Base-by-base conservation (phyloP, 2,329 filamentous ascomycete genomes). In the Cryoendolithus antarcticus region DNA sequence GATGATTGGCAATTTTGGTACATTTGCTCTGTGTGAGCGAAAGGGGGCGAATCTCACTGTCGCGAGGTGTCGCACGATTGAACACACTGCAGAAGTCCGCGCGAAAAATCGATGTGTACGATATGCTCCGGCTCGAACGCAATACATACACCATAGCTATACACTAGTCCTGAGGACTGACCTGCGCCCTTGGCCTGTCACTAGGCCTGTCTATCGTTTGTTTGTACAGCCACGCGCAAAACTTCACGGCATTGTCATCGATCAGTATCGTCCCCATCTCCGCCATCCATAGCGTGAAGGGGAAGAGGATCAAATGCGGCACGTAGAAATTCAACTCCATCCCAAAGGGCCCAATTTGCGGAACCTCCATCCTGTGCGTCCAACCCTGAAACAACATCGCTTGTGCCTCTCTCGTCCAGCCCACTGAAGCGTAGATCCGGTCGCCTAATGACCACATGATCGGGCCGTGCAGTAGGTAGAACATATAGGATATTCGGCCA, bases 401-500 rank as follows among this genome's bases (percentile, higher is more conserved):
- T 44, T 77, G 68, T 9, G 62, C 58, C 1, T 65, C 59, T 34
- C 68, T 66, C 3, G 59, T 51, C 62, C 71, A 77, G 7, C 80
- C 79, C 0, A 67, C 66, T 6, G 74, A 73, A 4, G 71, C 66
- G 55, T 82, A 82, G 1, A 84, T 15, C 30, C 78, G 63, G 52
- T 83, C 75, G 3, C 75, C 77, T 1, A 80, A 38, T 0, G 65
- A 66, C 64, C 65, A 71, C 1, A 82, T 59, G 1, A 82, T 55
- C 0, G 76, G 76, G 0, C 77, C 77, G 47, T 82, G 77, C 8
- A 80, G 66, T 6, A 81, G 62, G 56, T 82, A 82, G 7, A 82
- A 60, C 1, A 71, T 65, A 51, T 71, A 82, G 0, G 74, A 79
- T 39, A 80, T 66, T 34, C 70, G 68, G 1, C 76, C 77, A 2